Conservation (phyloP, 2,329 filamentous ascomycete species). For the Clonostachys byssicola region DNA sequence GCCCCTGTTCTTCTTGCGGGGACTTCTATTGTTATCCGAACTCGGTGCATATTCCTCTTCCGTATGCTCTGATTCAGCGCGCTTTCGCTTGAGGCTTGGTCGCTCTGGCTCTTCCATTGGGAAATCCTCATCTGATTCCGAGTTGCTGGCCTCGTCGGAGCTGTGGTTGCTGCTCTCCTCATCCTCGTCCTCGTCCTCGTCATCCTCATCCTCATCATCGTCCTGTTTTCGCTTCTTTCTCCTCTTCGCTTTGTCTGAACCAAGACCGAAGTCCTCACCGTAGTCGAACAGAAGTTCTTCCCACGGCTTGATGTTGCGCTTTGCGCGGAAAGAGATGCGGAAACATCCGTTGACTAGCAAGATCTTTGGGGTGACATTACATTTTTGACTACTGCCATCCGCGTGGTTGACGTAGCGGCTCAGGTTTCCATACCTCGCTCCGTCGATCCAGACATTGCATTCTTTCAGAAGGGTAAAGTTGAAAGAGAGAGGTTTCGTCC, state of each 20-base stretch:
- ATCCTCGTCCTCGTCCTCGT: background rate
- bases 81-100: no score
- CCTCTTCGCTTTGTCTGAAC: conserved; percentile 1
- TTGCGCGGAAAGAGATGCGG: conserved; percentile 70
- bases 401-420: conserved; percentile 81
- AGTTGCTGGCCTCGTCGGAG: no score
- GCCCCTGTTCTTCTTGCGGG: no score
- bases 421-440: conserved; percentile 73
- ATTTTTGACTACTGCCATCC: conserved; percentile 43
- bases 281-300: conserved; percentile 84
- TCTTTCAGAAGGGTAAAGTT: conserved; percentile 56
- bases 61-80: no score
- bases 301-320: conserved; percentile 61
- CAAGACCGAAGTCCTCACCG: conserved; percentile 53
- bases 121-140: no score
- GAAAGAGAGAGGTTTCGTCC: conserved; percentile 53
- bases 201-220: conserved; percentile 1
- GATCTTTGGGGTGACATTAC: conserved; percentile 61
- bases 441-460: conserved; percentile 67
- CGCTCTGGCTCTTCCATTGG: no score
- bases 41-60: no score
- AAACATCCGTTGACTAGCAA: conserved; percentile 72
- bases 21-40: no score
- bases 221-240: background rate
- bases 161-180: background rate